Evolutionary conservation across 2,329 filamentous ascomycete genomes (phyloP), one percentile per base, ranked within the genome.

Genomic region (Aspergillus fumigatiaffinis): DNA sequence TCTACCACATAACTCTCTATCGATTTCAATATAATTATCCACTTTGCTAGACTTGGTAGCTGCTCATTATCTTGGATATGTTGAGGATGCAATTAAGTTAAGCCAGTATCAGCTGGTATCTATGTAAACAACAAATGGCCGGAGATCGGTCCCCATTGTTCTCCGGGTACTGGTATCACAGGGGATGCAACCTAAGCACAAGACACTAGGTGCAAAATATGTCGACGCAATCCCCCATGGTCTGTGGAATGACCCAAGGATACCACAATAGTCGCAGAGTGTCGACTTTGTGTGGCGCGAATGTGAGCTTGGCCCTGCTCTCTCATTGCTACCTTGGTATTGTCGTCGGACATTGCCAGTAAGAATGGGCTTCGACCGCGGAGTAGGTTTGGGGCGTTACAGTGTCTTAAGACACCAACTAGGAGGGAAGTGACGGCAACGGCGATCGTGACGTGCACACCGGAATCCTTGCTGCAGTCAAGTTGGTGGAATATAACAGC

Each of bases 401-500:
- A 38, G 14, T 38, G 14, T 8, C 14, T 7, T 38, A 3, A 6
- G 32, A 38, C 32, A 38, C 14, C 32, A 25, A 26, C 10, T 42
- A 26, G 44, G 4, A 9, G 14, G 28, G 5, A 25, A n/a, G 14
- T 5, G 12, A 35, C 17, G 17, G 25, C 14, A 8, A 35, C 17
- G 17, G 25, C 14, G 17, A n/a, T 3, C 23, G 20, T 46, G 20
- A 28, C 6, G 29, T 28, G 25, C 26, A 25, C 9, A 47, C 38
- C 20, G 46, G 28, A 54, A 55, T 51, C 29, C 38, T 51, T 51
- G 44, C 38, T 50, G 28, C 10, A n/a, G 5, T 63, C 61, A 63
- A 14, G 54, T 28, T 17, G 55, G 58, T 20, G 65, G 59, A 51
- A 68, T 57, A 58, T 64, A 65, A 53, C 64, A 71, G 4, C 71